A percentile compares a stretch with the other conserved stretches of the same genome.
Evolutionary conservation across 441 rosid species (phyloP).

Genomic region (Francoa sonchifolia): DNA sequence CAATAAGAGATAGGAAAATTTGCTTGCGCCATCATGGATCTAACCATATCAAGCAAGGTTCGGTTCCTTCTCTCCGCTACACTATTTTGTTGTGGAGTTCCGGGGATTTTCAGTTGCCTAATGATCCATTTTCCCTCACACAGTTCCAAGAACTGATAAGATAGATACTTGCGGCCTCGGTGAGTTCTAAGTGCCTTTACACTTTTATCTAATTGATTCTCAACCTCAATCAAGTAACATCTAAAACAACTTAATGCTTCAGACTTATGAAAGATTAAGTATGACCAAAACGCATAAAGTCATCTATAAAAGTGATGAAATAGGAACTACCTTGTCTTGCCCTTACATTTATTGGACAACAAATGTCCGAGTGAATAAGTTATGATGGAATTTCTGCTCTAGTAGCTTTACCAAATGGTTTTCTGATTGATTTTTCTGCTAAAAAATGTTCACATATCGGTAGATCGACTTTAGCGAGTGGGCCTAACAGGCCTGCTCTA

Average conservation of each 20-base stretch:
- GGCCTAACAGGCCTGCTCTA: not conserved
- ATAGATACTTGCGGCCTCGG: not conserved
- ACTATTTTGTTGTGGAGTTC: constrained; percentile 2
- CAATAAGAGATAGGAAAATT: not conserved
- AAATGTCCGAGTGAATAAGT: constrained; percentile 1
- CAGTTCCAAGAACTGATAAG: not conserved
- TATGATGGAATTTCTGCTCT: not conserved
- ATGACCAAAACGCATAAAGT: not conserved
- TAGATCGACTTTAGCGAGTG: not conserved
- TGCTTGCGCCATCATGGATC: not conserved
- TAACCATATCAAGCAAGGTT: not conserved
- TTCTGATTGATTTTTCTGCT: constrained; percentile 1
- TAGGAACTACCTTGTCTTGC: not conserved
- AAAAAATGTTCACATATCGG: not conserved
- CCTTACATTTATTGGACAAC: constrained; percentile 7
- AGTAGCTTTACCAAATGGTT: not conserved
- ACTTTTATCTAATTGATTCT: constrained; percentile 2
- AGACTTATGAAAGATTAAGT: not conserved
- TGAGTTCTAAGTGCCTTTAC: not conserved
- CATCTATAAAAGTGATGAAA: constrained; percentile 5
- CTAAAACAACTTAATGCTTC: not conserved
- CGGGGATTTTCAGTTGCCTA: not conserved
- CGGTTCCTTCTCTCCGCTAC: not conserved
- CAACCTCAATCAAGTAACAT: not conserved
- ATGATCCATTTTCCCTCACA: not conserved